A percentile compares a stretch with the other conserved stretches of the same genome.
phyloP scores from a whole-genome alignment of 2,329 filamentous ascomycete species.

The Nothopassalora personata region DNA sequence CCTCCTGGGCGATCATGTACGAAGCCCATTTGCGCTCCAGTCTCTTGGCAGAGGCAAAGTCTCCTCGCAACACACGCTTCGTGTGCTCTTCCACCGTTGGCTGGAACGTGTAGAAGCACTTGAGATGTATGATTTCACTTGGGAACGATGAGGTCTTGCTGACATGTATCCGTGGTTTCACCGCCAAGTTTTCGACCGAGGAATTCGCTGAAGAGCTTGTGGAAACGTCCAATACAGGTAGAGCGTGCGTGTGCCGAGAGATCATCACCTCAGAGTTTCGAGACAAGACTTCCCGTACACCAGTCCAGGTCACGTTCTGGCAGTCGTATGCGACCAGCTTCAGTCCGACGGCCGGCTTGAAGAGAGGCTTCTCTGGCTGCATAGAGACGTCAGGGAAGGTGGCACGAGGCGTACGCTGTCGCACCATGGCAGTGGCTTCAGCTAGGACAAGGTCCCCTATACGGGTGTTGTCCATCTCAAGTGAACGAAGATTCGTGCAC shows the following conservation, averaged over 20 bases:
- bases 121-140: slow-evolving; percentile 74
- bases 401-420: slow-evolving; percentile 44
- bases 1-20: slow-evolving; percentile 88
- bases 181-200: slow-evolving; percentile 17
- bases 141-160: slow-evolving; percentile 53
- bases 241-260: slow-evolving; percentile 31
- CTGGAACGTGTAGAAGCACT: slow-evolving; percentile 94
- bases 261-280: slow-evolving; percentile 71
- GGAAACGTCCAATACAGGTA: slow-evolving; percentile 23
- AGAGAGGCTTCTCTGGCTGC: slow-evolving; percentile 14
- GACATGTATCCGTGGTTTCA: slow-evolving; percentile 25
- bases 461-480: slow-evolving; percentile 91
- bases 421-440: slow-evolving; percentile 78
- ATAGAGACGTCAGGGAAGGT: slow-evolving; percentile 38
- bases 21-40: slow-evolving; percentile 89
- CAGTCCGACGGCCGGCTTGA: slow-evolving; percentile 53
- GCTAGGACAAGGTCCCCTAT: slow-evolving; percentile 80
- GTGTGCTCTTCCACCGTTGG: slow-evolving; percentile 91
- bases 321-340: slow-evolving; percentile 86
- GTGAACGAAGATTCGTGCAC: slow-evolving; percentile 61
- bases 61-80: slow-evolving; percentile 73
- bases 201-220: slow-evolving; percentile 22
- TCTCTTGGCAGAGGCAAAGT: slow-evolving; percentile 67
- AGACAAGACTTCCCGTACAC: slow-evolving; percentile 77
- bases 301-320: slow-evolving; percentile 85